These are phyloP conservation scores for Heritiera fomes DNA, from an alignment of 345 rosid species.

Conservation along the genomic window DNA sequence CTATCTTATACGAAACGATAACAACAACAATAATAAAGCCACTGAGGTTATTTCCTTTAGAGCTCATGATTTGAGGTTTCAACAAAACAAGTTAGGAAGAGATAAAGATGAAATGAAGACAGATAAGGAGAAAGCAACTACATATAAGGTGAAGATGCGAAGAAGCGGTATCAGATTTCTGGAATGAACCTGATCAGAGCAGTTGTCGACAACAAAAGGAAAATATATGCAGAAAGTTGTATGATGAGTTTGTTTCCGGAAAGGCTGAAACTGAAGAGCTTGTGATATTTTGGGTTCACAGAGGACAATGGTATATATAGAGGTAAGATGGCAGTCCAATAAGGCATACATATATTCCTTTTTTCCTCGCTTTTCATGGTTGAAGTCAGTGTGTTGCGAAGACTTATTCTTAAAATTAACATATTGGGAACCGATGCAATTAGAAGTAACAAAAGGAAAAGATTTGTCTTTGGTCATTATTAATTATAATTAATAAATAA, in stretches of 20 bases:
- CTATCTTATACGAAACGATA: not conserved
- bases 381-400: too few species aligned
- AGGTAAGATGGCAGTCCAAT: not conserved
- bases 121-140: not conserved
- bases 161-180: not conserved
- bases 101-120: not conserved
- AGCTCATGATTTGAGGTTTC: too few species aligned
- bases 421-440: not conserved
- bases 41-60: too few species aligned
- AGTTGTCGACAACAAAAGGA: not conserved
- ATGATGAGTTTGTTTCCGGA: not conserved
- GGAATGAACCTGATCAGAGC: slow-evolving; percentile 1
- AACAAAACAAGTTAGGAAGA: not conserved
- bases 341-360: not conserved
- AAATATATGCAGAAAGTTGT: not conserved
- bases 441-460: not conserved
- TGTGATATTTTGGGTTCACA: not conserved
- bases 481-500: too few species aligned
- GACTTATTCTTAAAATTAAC: too few species aligned
- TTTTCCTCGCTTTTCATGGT: not conserved
- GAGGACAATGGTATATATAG: not conserved
- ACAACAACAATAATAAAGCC: too few species aligned
- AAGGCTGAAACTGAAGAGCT: not conserved
- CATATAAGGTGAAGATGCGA: not conserved
- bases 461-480: too few species aligned